Conservation (phyloP, 805 yeast species). For the Myxozyma sirexii region DNA sequence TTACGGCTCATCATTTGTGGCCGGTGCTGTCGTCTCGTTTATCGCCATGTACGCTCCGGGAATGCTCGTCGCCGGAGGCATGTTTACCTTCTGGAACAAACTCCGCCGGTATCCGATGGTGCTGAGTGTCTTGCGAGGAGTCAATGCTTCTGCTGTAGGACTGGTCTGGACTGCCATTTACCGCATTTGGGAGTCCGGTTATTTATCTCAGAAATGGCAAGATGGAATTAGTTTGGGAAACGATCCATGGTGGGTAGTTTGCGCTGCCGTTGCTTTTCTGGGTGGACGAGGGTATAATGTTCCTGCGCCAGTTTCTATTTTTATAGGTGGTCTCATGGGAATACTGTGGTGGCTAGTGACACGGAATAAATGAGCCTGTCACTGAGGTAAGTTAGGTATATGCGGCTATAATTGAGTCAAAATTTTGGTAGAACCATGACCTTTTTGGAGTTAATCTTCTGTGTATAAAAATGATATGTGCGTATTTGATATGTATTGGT, state of each 20-base stretch:
- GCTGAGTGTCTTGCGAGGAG: conserved; percentile 25
- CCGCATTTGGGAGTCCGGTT: conserved; percentile 32
- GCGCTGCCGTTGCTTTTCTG: conserved; percentile 26
- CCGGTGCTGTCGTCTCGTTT: conserved; percentile 27
- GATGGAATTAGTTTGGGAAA: conserved; percentile 21
- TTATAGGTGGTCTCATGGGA: conserved; percentile 31
- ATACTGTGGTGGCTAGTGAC: conserved; percentile 24
- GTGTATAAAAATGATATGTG: too few relatives aligned
- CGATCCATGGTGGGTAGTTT: conserved; percentile 33
- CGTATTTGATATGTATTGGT: too few relatives aligned
- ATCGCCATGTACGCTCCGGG: conserved; percentile 29
- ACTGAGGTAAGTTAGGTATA: too few relatives aligned
- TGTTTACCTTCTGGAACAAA: conserved; percentile 33
- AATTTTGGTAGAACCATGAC: too few relatives aligned
- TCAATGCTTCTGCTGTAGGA: conserved; percentile 30
- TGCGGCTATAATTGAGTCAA: too few relatives aligned
- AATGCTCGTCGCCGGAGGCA: conserved; percentile 32
- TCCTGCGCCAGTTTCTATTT: conserved; percentile 27
- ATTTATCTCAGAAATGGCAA: conserved; percentile 5
- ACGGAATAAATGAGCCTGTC: not conserved
- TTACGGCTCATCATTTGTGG: conserved; percentile 13
- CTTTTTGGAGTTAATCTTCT: too few relatives aligned
- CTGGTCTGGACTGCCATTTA: conserved; percentile 32
- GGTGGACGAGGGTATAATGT: conserved; percentile 15
- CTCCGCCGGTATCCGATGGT: conserved; percentile 21